phyloP scores from a whole-genome alignment of 495 filamentous ascomycete species.

The Aspergillus conjunctus region DNA sequence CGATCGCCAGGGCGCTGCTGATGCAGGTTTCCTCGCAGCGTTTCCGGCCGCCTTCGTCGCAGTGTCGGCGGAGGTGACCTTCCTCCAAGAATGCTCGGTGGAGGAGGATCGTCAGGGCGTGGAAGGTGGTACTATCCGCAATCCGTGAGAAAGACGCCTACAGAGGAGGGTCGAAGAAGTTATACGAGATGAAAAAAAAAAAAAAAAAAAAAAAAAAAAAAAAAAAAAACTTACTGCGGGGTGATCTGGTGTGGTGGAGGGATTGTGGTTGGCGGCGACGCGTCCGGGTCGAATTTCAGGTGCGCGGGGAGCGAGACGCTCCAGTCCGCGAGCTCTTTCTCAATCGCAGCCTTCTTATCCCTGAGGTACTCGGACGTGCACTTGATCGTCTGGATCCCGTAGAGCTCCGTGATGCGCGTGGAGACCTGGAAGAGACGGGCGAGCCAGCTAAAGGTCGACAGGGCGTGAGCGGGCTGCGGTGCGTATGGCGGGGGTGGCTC shows the following conservation, averaged over 20 bases:
- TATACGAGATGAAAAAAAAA: not conserved
- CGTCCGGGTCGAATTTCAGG: too few species aligned
- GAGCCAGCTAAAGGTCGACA: conserved; percentile 28
- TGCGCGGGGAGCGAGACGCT: too few species aligned
- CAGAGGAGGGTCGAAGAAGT: conserved; percentile 19
- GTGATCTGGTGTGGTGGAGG: too few species aligned
- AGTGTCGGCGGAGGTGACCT: conserved; percentile 27
- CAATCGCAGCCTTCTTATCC: too few species aligned
- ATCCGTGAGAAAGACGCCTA: conserved; percentile 23
- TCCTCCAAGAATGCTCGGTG: conserved; percentile 31
- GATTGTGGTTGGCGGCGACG: too few species aligned
- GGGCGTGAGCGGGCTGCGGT: conserved; percentile 21
- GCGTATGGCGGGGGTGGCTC: not conserved
- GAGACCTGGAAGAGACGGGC: conserved; percentile 29
- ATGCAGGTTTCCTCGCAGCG: conserved; percentile 27
- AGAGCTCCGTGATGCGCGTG: conserved; percentile 31
- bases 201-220: too few species aligned
- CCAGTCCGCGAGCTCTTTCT: too few species aligned
- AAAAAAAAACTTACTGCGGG: too few species aligned
- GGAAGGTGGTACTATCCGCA: conserved; percentile 19
- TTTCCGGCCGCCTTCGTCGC: conserved; percentile 21
- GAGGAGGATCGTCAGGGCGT: conserved; percentile 30
- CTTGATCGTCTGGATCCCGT: conserved; percentile 32
- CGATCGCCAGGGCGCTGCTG: conserved; percentile 28
- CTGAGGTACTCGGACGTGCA: too few species aligned